These are phyloP conservation scores for Suillus subluteus DNA, from an alignment of 768 basidiomycete species.

Conservation along the genomic window DNA sequence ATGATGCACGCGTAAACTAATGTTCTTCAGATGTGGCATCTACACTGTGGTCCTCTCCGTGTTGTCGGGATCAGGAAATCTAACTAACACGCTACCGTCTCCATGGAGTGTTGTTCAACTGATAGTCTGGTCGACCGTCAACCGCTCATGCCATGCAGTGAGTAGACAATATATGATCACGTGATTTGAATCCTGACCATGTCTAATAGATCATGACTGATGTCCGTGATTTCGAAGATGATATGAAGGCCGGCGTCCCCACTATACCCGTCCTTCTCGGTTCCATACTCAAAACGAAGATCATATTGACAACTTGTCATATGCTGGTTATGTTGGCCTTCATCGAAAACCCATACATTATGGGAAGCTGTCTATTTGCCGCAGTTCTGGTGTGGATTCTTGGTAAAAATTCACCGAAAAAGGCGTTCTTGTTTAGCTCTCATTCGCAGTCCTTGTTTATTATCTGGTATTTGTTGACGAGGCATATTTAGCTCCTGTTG, in stretches of 20 bases:
- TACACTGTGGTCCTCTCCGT: not conserved
- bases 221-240: not conserved
- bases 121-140: not conserved
- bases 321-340: not conserved
- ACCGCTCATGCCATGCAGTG: not conserved
- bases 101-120: not conserved
- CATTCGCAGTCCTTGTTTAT: not conserved
- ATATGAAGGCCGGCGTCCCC: not conserved
- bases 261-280: conserved; percentile 4
- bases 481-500: not conserved
- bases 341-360: not conserved
- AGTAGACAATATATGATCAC: not conserved
- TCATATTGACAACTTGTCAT: not conserved
- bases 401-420: not conserved
- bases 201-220: not conserved
- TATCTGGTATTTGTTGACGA: not conserved
- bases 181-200: not conserved
- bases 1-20: not conserved
- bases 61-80: not conserved
- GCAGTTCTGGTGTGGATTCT: not conserved
- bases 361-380: not conserved
- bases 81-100: not conserved
- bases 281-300: not conserved
- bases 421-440: not conserved
- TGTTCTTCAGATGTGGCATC: not conserved